These are phyloP conservation scores for Kodamaea neixiangensis DNA, from an alignment of 805 yeast genomes.

Conservation along the genomic window DNA sequence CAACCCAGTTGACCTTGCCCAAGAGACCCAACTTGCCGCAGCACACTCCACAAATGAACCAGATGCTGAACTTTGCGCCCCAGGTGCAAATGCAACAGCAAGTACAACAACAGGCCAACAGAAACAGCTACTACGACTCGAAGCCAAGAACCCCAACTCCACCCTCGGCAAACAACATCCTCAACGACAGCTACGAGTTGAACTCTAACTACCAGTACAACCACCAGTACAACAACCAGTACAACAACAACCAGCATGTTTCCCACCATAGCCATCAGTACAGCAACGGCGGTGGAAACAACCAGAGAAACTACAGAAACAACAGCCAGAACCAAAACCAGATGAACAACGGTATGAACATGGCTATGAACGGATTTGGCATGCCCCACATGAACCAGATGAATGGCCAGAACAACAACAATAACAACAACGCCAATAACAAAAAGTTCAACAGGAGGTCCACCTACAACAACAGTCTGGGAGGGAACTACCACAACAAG, in stretches of 20 bases:
- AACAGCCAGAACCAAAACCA: slow-evolving; percentile 7
- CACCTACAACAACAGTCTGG: slow-evolving; percentile 23
- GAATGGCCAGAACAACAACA: slow-evolving; percentile 14
- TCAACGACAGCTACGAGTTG: slow-evolving; percentile 12
- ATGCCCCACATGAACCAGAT: slow-evolving; percentile 6
- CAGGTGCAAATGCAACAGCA: slow-evolving; percentile 6
- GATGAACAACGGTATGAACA: slow-evolving; percentile 11
- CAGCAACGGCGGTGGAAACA: slow-evolving; percentile 9
- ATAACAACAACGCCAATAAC: slow-evolving; percentile 15
- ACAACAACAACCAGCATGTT: slow-evolving; percentile 4
- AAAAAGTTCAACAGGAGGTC: slow-evolving; percentile 32
- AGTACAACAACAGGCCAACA: slow-evolving; percentile 7
- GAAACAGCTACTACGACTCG: slow-evolving; percentile 11
- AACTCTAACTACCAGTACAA: slow-evolving; percentile 13
- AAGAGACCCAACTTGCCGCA: slow-evolving; percentile 19
- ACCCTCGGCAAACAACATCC: slow-evolving; percentile 15
- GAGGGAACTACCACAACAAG: slow-evolving; percentile 9
- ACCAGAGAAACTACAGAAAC: slow-evolving; percentile 11
- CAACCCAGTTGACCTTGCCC: slow-evolving; percentile 20
- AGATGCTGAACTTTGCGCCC: slow-evolving; percentile 2
- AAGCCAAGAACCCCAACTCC: slow-evolving; percentile 31
- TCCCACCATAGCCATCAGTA: slow-evolving; percentile 11
- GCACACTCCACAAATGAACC: slow-evolving; percentile 6
- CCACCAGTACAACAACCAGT: slow-evolving; percentile 9
- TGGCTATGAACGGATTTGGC: slow-evolving; percentile 8